Conservation (phyloP, 2,329 filamentous ascomycete species). For the Botrytis galanthina region DNA sequence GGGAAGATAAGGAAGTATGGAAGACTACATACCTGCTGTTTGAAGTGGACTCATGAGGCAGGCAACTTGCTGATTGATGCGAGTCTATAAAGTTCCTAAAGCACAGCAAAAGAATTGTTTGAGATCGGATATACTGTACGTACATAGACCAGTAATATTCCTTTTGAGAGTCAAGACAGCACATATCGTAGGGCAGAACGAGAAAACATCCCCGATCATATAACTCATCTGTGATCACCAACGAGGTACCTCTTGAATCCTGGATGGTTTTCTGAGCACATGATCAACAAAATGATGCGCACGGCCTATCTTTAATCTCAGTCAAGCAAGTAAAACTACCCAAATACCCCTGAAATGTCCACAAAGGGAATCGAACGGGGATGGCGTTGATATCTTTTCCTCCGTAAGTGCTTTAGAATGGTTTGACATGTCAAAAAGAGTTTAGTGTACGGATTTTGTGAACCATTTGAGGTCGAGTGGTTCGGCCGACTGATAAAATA, state of each 20-base stretch:
- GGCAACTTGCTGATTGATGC: neutral
- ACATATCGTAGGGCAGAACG: neutral
- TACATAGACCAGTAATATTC: neutral
- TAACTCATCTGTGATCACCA: neutral
- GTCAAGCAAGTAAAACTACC: neutral
- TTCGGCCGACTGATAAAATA: conserved; percentile 7
- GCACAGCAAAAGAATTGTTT: neutral
- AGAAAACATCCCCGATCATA: neutral
- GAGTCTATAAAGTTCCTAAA: neutral
- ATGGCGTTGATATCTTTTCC: neutral
- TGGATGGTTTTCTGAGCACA: neutral
- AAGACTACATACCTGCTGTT: neutral
- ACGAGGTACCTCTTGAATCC: neutral
- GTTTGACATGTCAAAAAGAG: neutral
- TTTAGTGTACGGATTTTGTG: neutral
- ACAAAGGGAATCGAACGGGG: neutral
- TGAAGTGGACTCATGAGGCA: neutral
- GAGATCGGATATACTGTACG: neutral
- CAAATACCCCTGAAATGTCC: conserved; percentile 13
- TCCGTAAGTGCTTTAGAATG: neutral
- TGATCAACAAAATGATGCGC: neutral
- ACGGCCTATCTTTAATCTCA: conserved; percentile 14
- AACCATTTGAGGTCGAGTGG: neutral
- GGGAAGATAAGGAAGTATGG: neutral
- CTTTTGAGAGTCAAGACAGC: neutral